phyloP scores from a whole-genome alignment of 2,329 filamentous ascomycete species.

The Ceratocystis alfenasii region DNA sequence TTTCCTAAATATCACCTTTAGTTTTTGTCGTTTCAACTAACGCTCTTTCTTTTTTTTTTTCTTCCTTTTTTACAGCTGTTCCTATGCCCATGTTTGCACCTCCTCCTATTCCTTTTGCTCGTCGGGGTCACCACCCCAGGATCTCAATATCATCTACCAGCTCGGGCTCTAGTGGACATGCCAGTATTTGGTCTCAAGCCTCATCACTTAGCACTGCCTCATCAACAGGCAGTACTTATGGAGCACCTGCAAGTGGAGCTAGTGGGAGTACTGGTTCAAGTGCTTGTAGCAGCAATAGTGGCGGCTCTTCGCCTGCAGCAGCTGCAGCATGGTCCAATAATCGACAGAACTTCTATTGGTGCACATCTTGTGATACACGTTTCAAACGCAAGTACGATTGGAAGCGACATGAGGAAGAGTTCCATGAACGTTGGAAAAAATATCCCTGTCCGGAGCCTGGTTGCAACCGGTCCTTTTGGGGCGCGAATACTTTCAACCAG shows the following conservation, averaged over 20 bases:
- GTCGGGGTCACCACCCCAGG: constrained; percentile 31
- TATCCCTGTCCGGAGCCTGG: constrained; percentile 51
- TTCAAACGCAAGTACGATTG: constrained; percentile 58
- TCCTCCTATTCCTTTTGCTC: constrained; percentile 30
- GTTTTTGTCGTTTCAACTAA: constrained; percentile 22
- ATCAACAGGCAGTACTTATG: constrained; percentile 14
- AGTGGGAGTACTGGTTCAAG: not conserved
- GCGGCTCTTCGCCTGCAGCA: constrained; percentile 12
- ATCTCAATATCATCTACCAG: constrained; percentile 41
- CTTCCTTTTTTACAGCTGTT: constrained; percentile 20
- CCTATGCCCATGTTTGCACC: constrained; percentile 29
- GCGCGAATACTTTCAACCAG: constrained; percentile 56
- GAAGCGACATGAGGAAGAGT: constrained; percentile 59
- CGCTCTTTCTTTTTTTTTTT: constrained; percentile 21
- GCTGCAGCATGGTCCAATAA: constrained; percentile 22
- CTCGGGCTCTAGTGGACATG: constrained; percentile 39
- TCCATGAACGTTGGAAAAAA: constrained; percentile 56
- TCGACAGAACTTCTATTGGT: constrained; percentile 42
- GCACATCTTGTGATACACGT: constrained; percentile 49
- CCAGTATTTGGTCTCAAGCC: constrained; percentile 35
- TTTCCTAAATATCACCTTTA: not conserved
- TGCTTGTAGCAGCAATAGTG: not conserved
- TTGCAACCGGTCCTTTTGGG: constrained; percentile 57
- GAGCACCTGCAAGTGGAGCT: constrained; percentile 1
- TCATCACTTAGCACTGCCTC: constrained; percentile 26